Conservation (phyloP, 2,329 filamentous ascomycete species). For the Xylaria polymorpha region DNA sequence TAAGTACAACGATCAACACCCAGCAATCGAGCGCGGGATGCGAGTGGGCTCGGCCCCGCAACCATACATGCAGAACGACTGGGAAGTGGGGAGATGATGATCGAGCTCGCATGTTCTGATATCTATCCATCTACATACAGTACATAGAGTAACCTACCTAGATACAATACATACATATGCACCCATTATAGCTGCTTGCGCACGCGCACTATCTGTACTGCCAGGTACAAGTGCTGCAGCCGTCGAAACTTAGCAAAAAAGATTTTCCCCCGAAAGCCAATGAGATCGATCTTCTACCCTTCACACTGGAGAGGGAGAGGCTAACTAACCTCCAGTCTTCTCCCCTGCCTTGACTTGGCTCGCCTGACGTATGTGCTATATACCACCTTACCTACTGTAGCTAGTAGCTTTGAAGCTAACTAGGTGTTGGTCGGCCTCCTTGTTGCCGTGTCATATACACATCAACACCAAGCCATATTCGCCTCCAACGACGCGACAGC, state of each 20-base stretch:
- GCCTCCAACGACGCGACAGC: conserved; percentile 14
- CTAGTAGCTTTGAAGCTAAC: not conserved
- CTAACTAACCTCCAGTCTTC: not conserved
- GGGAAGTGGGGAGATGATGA: conserved; percentile 15
- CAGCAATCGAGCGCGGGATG: conserved; percentile 22
- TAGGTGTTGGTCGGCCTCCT: not conserved
- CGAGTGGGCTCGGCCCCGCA: conserved; percentile 19
- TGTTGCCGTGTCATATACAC: conserved; percentile 14
- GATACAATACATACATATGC: not conserved
- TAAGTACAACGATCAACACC: conserved; percentile 22
- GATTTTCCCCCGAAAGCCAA: conserved; percentile 5
- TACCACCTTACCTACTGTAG: not conserved
- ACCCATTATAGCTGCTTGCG: not conserved
- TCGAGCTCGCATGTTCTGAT: conserved; percentile 13
- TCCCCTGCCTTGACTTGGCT: not conserved
- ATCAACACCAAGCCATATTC: conserved; percentile 5
- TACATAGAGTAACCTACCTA: not conserved
- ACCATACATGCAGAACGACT: conserved; percentile 16
- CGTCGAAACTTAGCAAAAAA: conserved; percentile 9
- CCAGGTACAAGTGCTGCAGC: conserved; percentile 20
- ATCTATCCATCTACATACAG: not conserved
- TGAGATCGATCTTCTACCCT: no score
- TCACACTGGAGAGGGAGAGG: no score
- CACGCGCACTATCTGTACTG: conserved; percentile 1
- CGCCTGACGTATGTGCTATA: conserved; percentile 2